These are phyloP conservation scores for Saturnispora gosingensis DNA, from an alignment of 805 yeast species.

Conservation along the genomic window DNA sequence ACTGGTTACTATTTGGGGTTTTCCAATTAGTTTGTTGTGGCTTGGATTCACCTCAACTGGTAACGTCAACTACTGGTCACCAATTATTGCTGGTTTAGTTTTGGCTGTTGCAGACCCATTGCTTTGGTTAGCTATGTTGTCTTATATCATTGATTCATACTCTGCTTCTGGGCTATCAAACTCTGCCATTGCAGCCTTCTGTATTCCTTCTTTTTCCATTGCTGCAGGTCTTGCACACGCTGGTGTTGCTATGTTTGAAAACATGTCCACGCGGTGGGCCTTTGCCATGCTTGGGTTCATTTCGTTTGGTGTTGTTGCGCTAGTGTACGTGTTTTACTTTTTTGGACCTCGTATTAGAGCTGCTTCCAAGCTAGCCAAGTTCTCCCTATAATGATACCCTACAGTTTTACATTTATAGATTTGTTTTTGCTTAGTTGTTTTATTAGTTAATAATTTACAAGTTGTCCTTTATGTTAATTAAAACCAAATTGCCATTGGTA, in stretches of 20 bases:
- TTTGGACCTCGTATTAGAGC: conserved; percentile 26
- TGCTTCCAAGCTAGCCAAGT: conserved; percentile 24
- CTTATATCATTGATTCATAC: conserved; percentile 28
- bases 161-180: conserved; percentile 26
- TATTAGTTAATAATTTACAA: neutral
- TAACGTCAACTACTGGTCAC: conserved; percentile 27
- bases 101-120: conserved; percentile 28
- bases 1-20: conserved; percentile 29
- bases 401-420: neutral
- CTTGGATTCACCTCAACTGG: conserved; percentile 29
- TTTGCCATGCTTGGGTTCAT: conserved; percentile 28
- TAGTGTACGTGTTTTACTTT: conserved; percentile 28
- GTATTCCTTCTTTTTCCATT: conserved; percentile 30
- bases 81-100: conserved; percentile 27
- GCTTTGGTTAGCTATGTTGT: conserved; percentile 30
- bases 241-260: conserved; percentile 31
- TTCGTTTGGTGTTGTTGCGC: conserved; percentile 25
- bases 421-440: neutral
- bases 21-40: conserved; percentile 30
- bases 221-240: conserved; percentile 30
- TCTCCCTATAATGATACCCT: conserved; percentile 4
- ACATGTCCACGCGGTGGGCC: conserved; percentile 30
- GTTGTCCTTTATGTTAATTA: no score
- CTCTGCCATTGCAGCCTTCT: conserved; percentile 30
- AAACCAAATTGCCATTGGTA: no score